A percentile compares a stretch with the other conserved stretches of the same genome.
Conservation (phyloP, 371 early-diverging fungal genomes). For the Furculomyces boomerangus region DNA sequence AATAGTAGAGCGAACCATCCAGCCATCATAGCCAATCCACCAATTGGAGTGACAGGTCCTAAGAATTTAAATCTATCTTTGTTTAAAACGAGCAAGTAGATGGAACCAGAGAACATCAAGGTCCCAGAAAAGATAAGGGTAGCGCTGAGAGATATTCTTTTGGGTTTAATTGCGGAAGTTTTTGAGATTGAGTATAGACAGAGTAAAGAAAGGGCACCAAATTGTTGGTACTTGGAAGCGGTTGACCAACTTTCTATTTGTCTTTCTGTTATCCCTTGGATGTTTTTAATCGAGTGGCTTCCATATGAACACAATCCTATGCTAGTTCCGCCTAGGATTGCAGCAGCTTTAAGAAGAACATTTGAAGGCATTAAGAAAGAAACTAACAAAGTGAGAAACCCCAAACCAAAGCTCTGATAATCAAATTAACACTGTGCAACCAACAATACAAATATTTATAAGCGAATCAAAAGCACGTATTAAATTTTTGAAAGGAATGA, state of each 20-base stretch:
- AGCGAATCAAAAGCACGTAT: too few relatives aligned
- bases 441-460: too few relatives aligned
- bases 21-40: conserved; percentile 45
- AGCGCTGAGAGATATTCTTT: conserved; percentile 23
- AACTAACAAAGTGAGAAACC: too few relatives aligned
- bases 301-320: conserved; percentile 57
- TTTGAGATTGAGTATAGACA: conserved; percentile 26
- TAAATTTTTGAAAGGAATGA: too few relatives aligned
- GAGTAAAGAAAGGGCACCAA: conserved; percentile 43
- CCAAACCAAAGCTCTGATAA: too few relatives aligned
- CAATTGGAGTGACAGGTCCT: conserved; percentile 57
- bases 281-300: conserved; percentile 48
- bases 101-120: conserved; percentile 32
- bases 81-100: conserved; percentile 16
- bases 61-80: conserved; percentile 20
- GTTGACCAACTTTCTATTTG: conserved; percentile 42
- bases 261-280: conserved; percentile 33
- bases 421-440: too few relatives aligned
- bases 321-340: conserved; percentile 40
- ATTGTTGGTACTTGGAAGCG: conserved; percentile 48
- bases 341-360: not conserved
- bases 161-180: conserved; percentile 13
- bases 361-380: too few relatives aligned
- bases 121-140: conserved; percentile 42
- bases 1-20: conserved; percentile 49